A percentile compares a stretch with the other conserved stretches of the same genome.
These are phyloP conservation scores for Diaporthe australafricana DNA, from an alignment of 2,329 filamentous ascomycete species.

Conservation along the genomic window DNA sequence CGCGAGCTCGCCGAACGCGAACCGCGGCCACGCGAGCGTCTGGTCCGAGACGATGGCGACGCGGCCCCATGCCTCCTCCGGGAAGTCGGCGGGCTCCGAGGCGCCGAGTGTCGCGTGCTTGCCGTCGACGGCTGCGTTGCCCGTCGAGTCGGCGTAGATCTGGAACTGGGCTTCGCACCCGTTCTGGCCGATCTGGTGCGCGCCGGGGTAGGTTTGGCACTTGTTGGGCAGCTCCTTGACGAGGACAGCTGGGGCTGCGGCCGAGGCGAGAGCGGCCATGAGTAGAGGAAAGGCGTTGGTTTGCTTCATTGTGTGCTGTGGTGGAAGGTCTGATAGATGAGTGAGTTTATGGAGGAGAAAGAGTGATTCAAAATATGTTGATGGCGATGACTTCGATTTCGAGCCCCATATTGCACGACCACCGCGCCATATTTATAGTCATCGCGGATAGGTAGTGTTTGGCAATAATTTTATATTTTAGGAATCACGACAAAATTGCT, in stretches of 20 bases:
- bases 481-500: not conserved
- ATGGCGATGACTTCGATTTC: not conserved
- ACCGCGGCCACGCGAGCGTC: not conserved
- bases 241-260: not conserved
- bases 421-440: not conserved
- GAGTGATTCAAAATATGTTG: not conserved
- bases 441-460: not conserved
- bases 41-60: constrained; percentile 1
- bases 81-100: not conserved
- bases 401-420: not conserved
- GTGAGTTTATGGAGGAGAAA: not conserved
- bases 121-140: constrained; percentile 12
- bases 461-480: not conserved
- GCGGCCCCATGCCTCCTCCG: constrained; percentile 8
- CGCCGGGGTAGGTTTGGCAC: constrained; percentile 7
- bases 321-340: not conserved
- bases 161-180: constrained; percentile 4
- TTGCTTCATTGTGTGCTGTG: constrained; percentile 3
- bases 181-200: not conserved
- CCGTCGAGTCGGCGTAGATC: constrained; percentile 12
- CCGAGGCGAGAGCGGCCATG: constrained; percentile 16
- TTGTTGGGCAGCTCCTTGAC: constrained; percentile 8
- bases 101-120: not conserved
- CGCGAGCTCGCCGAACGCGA: not conserved
- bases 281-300: not conserved